Evolutionary conservation across 2,329 filamentous ascomycete genomes (phyloP), one percentile per base, ranked within the genome.

Genomic region (Simplicillium aogashimaense): DNA sequence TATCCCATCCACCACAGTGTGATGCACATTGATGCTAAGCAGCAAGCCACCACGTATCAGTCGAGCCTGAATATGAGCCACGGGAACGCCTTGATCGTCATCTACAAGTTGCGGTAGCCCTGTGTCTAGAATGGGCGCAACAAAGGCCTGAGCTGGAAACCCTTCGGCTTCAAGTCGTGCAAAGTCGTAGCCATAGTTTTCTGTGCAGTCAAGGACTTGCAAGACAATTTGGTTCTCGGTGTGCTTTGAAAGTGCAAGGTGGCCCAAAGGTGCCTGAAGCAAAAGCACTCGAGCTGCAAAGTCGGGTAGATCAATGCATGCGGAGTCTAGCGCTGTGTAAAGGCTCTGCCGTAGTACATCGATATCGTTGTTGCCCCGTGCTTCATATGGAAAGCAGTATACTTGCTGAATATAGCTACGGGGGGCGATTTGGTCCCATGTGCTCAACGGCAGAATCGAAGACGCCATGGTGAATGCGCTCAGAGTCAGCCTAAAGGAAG

Each of bases 1-100:
- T 25, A 59, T 55, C 10, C 65, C 66, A 38, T 69, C 66, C 13
- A 59, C 61, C 17, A 67, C 49, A 7, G 63, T 52, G 41, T 69
- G 66, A 43, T 67, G 62, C 35, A 68, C 50, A 42, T 56, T 64
- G n/a, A 64, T 44, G 6, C 53, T 58, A 16, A 69, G 53, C 7
- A 68, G 42, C 9, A 69, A 39, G 1, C 66, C 65, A 3, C 63
- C 65, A 3, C 53, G 46, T 7, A 63, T 56, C 38, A 65, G 56
- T 32, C 57, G 55, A n/a, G 55, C 59, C 12, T 60, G 56, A 6
- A 69, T 53, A n/a, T 54, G 53, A 2, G 57, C 55, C 10, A 62
- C 63, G 0, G 64, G 65, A 17, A 65, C 50, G 3, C 37, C 40
- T 1, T 48, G 47, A 6, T 46, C 47, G 4, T 35, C 39, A 42